phyloP scores from a whole-genome alignment of 108 stramenopile genomes.

The Epithemia pelagica region DNA sequence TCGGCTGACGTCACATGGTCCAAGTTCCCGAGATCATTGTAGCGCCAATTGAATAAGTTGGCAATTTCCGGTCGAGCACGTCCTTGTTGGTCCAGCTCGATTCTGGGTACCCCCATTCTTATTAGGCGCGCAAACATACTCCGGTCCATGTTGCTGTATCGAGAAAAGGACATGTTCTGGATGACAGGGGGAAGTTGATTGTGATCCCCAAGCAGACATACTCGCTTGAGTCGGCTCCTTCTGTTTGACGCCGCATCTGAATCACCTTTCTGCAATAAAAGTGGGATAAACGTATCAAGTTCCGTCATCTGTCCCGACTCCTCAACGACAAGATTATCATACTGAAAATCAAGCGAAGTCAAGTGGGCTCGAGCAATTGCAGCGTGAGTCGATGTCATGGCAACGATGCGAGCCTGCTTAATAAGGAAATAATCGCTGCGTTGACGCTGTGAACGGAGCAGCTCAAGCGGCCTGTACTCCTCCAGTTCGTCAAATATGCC shows the following conservation, averaged over 20 bases:
- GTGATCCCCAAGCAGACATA: conserved; percentile 96
- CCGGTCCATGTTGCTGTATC: conserved; percentile 87
- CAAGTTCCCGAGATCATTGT: conserved; percentile 85
- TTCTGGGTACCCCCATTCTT: conserved; percentile 75
- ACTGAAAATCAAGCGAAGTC: conserved; percentile 90
- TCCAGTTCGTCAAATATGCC: conserved; percentile 83
- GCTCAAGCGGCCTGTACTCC: conserved; percentile 93
- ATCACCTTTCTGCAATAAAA: conserved; percentile 85
- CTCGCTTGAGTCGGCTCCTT: conserved; percentile 82
- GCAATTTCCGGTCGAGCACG: conserved; percentile 90
- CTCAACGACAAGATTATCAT: conserved; percentile 97
- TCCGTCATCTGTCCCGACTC: conserved; percentile 98
- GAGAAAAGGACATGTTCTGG: conserved; percentile 76
- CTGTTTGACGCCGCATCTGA: conserved; percentile 50
- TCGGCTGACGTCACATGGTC: conserved; percentile 49
- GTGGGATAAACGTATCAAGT: conserved; percentile 92
- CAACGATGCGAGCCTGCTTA: conserved; percentile 94
- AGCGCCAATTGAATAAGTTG: conserved; percentile 85
- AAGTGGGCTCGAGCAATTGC: conserved; percentile 89
- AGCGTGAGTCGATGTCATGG: conserved; percentile 99
- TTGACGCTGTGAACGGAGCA: conserved; percentile 87
- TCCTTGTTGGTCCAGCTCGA: conserved; percentile 91
- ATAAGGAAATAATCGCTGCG: conserved; percentile 92
- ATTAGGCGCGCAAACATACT: conserved; percentile 92
- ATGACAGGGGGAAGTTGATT: conserved; percentile 97